phyloP scores from a whole-genome alignment of 176 grass and related monocot species.

The Saccharum officinarum region DNA sequence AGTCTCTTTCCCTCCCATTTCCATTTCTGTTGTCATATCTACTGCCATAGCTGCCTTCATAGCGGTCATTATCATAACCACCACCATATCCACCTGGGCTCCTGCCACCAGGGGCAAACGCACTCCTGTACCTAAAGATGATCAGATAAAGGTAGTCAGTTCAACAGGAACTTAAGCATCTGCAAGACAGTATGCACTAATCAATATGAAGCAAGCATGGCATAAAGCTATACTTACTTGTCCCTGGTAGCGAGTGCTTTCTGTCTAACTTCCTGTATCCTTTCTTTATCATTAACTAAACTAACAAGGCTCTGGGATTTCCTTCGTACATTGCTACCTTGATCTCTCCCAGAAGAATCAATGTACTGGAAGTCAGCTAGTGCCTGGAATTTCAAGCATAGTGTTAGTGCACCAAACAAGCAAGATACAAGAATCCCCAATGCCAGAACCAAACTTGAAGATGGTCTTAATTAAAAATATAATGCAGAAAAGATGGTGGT shows the following conservation, averaged over 20 bases:
- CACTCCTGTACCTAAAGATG: conserved; percentile 61
- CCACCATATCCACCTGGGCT: conserved; percentile 70
- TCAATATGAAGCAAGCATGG: conserved; percentile 18
- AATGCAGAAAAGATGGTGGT: not conserved
- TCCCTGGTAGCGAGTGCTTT: conserved; percentile 84
- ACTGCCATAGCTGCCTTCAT: conserved; percentile 55
- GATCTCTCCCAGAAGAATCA: conserved; percentile 89
- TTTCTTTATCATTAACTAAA: conserved; percentile 99
- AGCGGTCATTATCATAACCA: conserved; percentile 75
- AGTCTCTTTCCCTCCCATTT: conserved; percentile 81
- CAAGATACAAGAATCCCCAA: not conserved
- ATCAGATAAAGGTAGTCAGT: conserved; percentile 16
- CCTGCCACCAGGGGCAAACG: conserved; percentile 64
- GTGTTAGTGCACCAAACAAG: conserved; percentile 11
- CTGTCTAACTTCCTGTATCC: conserved; percentile 91
- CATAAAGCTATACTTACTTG: conserved; percentile 58
- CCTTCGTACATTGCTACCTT: conserved; percentile 89
- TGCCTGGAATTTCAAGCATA: conserved; percentile 54
- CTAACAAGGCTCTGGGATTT: conserved; percentile 93
- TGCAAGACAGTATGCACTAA: not conserved
- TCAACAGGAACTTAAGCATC: not conserved
- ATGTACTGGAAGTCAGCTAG: conserved; percentile 98
- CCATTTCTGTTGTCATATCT: conserved; percentile 77
- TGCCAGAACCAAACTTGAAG: not conserved
- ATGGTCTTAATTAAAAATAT: not conserved